Conservation (phyloP, 1,139 yeast species). For the Blastobotrys elegans region DNA sequence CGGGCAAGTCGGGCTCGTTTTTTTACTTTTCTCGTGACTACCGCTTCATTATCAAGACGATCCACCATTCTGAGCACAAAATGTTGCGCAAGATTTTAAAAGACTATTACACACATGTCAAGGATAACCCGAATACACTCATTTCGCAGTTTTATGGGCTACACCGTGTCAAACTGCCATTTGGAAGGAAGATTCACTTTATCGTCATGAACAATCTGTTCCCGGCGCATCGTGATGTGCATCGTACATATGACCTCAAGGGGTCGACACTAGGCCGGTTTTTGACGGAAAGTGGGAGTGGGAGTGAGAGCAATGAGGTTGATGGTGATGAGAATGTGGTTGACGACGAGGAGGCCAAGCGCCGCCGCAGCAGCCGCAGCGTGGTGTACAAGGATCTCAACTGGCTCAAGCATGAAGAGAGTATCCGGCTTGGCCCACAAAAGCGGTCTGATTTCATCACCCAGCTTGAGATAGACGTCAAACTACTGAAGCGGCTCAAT, state of each 20-base stretch:
- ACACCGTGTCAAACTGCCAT: constrained; percentile 88
- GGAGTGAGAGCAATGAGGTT: constrained; percentile 23
- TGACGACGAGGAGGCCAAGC: background rate
- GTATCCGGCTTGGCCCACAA: constrained; percentile 66
- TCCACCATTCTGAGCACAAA: constrained; percentile 88
- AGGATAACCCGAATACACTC: constrained; percentile 79
- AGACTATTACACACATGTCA: constrained; percentile 77
- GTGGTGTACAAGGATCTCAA: constrained; percentile 75
- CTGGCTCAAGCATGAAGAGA: constrained; percentile 66
- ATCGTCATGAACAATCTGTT: constrained; percentile 95
- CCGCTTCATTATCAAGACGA: constrained; percentile 90
- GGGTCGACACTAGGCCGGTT: constrained; percentile 88
- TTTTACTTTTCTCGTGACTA: constrained; percentile 93
- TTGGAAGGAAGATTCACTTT: constrained; percentile 82
- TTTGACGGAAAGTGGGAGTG: constrained; percentile 30
- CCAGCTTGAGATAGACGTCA: constrained; percentile 74
- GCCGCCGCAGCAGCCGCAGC: constrained; percentile 29
- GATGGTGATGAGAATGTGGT: too few species aligned
- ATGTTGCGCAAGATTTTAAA: constrained; percentile 70
- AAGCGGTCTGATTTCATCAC: constrained; percentile 54
- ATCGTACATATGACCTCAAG: constrained; percentile 81
- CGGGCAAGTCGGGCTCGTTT: constrained; percentile 95
- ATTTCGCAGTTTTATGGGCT: constrained; percentile 93
- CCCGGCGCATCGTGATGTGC: constrained; percentile 90
- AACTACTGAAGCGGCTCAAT: constrained; percentile 62